Evolutionary conservation across 345 rosid species (phyloP).

Genomic region (Noccaea bulbosa): DNA sequence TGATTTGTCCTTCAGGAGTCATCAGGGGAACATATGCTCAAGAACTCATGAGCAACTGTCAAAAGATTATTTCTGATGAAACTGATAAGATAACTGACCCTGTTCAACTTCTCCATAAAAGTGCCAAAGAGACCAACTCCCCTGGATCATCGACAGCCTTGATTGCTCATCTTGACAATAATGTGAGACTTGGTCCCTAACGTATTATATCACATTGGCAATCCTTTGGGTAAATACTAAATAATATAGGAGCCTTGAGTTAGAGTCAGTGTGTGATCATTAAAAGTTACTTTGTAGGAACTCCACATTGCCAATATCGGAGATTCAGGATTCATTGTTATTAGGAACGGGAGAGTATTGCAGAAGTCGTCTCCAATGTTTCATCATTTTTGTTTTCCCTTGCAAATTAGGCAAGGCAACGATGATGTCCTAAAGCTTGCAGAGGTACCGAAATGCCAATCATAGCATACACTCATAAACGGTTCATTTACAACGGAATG

Average conservation of each 20-base stretch:
- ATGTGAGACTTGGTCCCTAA: constrained; percentile 48
- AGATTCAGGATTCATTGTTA: constrained; percentile 72
- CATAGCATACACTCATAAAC: constrained; percentile 21
- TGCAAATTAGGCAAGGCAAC: constrained; percentile 56
- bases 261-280: constrained; percentile 22
- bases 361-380: constrained; percentile 65
- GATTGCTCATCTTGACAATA: constrained; percentile 65
- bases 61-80: constrained; percentile 51
- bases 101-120: constrained; percentile 53
- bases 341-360: constrained; percentile 57
- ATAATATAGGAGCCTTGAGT: background rate
- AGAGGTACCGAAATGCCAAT: constrained; percentile 52
- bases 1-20: constrained; percentile 53
- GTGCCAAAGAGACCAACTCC: constrained; percentile 57
- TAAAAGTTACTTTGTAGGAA: constrained; percentile 48
- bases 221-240: background rate
- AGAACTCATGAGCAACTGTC: constrained; percentile 62
- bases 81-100: constrained; percentile 49
- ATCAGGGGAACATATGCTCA: constrained; percentile 53
- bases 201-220: background rate
- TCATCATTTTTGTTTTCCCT: constrained; percentile 70
- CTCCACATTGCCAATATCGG: constrained; percentile 74
- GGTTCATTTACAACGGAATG: background rate
- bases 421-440: constrained; percentile 52
- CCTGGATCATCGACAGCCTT: constrained; percentile 69